Conservation (phyloP, 345 rosid genomes). For the Erysimum cheiranthoides region DNA sequence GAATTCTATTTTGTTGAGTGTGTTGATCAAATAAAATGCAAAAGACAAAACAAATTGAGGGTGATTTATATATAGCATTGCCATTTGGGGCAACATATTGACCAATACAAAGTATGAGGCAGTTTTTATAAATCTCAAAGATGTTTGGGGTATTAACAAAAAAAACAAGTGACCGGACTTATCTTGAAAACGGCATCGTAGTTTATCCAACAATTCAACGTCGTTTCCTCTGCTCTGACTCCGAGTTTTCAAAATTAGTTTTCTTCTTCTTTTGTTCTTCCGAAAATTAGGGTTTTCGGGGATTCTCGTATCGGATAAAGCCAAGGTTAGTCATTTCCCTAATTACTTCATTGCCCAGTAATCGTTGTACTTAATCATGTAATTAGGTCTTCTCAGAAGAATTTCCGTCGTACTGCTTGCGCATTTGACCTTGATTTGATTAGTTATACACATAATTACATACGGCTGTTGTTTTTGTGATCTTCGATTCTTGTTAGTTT, state of each 20-base stretch:
- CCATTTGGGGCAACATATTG: background rate
- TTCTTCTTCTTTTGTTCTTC: constrained; percentile 7
- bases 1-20: background rate
- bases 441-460: background rate
- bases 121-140: background rate
- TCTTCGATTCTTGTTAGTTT: background rate
- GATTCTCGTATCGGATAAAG: constrained; percentile 10
- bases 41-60: background rate
- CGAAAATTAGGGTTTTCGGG: constrained; percentile 35
- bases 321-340: constrained; percentile 30
- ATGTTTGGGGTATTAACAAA: background rate
- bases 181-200: constrained; percentile 1
- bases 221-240: constrained; percentile 10
- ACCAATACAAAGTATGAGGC: background rate
- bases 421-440: constrained; percentile 2
- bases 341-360: background rate
- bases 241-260: background rate
- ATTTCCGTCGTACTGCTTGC: background rate
- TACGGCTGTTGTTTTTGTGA: background rate
- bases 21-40: background rate
- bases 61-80: background rate
- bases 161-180: background rate
- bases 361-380: background rate
- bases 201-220: background rate
- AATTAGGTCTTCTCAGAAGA: background rate